Conservation (phyloP, 2,329 filamentous ascomycete genomes). For the Colletotrichum sp. region DNA sequence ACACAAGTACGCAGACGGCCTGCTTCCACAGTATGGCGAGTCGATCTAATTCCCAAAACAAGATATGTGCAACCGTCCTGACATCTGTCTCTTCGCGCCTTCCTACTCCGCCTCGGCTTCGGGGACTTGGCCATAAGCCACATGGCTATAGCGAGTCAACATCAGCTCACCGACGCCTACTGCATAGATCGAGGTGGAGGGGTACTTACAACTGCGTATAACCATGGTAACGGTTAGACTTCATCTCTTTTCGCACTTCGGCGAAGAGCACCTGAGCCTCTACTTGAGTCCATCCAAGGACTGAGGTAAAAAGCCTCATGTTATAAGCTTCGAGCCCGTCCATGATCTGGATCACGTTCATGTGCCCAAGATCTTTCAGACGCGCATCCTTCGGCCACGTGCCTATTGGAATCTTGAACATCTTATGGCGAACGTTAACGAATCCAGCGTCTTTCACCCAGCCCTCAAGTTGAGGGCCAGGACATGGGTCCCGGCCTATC, state of each 20-base stretch:
- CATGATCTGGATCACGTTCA: constrained; percentile 12
- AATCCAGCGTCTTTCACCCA: constrained; percentile 44
- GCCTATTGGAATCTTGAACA: constrained; percentile 36
- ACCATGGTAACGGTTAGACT: not conserved
- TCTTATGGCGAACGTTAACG: constrained; percentile 31
- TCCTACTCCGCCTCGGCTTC: not conserved
- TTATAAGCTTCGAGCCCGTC: constrained; percentile 28
- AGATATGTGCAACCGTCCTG: too few relatives aligned
- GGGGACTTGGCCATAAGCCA: not conserved
- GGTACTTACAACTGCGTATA: not conserved
- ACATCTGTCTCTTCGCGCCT: too few relatives aligned
- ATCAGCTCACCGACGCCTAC: too few relatives aligned
- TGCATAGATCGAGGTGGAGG: too few relatives aligned
- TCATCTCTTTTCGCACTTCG: constrained; percentile 26
- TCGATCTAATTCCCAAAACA: too few relatives aligned
- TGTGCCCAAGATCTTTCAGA: constrained; percentile 34
- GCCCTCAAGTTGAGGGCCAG: constrained; percentile 26
- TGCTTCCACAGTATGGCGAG: too few relatives aligned
- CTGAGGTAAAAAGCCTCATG: constrained; percentile 29
- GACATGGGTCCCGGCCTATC: constrained; percentile 31
- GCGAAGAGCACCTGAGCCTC: constrained; percentile 32
- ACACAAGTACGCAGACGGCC: too few relatives aligned
- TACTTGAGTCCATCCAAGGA: constrained; percentile 29
- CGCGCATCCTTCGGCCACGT: constrained; percentile 39
- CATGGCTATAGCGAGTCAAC: too few relatives aligned